These are phyloP conservation scores for Phalaenopsis aphrodite DNA, from an alignment of 106 monocot genomes.

Conservation along the genomic window DNA sequence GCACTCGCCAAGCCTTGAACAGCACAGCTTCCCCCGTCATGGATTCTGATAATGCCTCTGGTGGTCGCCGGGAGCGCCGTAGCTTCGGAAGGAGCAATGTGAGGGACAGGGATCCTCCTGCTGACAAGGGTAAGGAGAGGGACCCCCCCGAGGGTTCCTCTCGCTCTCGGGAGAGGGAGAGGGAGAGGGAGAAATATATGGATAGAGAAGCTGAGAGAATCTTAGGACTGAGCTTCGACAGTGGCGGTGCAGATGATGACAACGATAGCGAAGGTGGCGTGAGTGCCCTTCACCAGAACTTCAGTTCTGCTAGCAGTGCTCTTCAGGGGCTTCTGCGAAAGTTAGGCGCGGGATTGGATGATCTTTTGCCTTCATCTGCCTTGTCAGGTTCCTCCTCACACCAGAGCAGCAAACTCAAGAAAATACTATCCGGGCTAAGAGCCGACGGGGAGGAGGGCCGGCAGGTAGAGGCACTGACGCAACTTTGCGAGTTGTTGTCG, in stretches of 20 bases:
- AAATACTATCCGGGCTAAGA: constrained; percentile 65
- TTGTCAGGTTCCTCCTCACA: constrained; percentile 38
- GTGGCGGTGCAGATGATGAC: constrained; percentile 39
- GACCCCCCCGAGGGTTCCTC: constrained; percentile 39
- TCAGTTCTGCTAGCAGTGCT: constrained; percentile 71
- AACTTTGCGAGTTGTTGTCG: constrained; percentile 88
- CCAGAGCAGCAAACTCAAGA: constrained; percentile 66
- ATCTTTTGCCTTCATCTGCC: constrained; percentile 69
- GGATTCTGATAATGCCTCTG: constrained; percentile 16
- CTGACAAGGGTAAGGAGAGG: constrained; percentile 42
- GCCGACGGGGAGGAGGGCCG: constrained; percentile 85
- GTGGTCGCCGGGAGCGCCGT: constrained; percentile 21
- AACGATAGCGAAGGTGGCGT: constrained; percentile 42
- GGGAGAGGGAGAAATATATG: no score
- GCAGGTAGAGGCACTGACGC: constrained; percentile 88
- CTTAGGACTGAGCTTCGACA: constrained; percentile 51
- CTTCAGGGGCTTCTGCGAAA: constrained; percentile 90
- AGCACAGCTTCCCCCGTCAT: neutral
- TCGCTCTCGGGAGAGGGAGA: neutral
- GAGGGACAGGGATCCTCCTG: no score
- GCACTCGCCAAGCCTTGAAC: neutral
- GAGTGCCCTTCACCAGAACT: constrained; percentile 58
- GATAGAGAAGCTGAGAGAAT: constrained; percentile 42
- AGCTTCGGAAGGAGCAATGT: constrained; percentile 3
- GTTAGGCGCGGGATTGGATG: constrained; percentile 87